Base-by-base conservation (phyloP, 441 rosid species). In the Mallotus japonicus region DNA sequence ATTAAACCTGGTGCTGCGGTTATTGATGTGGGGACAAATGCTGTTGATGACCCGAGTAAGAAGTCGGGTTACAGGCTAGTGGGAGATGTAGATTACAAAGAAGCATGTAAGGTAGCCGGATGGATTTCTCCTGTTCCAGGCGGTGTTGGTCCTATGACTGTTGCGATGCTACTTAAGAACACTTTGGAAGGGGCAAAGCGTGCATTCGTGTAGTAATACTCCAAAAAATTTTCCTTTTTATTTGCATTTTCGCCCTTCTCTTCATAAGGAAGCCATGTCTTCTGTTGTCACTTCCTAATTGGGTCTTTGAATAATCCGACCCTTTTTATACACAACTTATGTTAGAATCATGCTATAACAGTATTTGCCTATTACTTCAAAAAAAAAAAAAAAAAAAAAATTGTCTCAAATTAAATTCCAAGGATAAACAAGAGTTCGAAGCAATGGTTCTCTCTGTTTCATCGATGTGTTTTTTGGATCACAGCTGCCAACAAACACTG, bases 101-200 rank as follows among this genome's bases (percentile, higher is more conserved):
- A 88, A 83, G 94, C 91, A 8, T 86, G 87, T 67, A 83, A 87
- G 75, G 88, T 90, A 58, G 97, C 97, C 4, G 97, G 97, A 55
- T 87, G 83, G 78, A 82, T 94, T 65, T 92, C 97, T 34, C 97
- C 97, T 0, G 99, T 90, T 66, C 97, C 97, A 0, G 99, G 97
- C 63, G 98, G 98, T 54, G 96, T 92, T 2, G 97, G 97, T 55
- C 99, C 99, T 24, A 94, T 92, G 97, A 94, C 93, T 0, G 97
- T 94, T 14, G 92, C 97, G 4, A 92, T 94, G 97, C 90, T 94
- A 63, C 91, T 94, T 71, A 86, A 75, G 80, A 92, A 92, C 80
- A 88, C 97, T 34, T 75, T 92, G 73, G 97, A 90, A 62, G 90
- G 94, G 54, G 97, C 97, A 42, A 94, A 88, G 81, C 86, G 88